Conservation (phyloP, 2,329 filamentous ascomycete species). For the Colletotrichum sp. region DNA sequence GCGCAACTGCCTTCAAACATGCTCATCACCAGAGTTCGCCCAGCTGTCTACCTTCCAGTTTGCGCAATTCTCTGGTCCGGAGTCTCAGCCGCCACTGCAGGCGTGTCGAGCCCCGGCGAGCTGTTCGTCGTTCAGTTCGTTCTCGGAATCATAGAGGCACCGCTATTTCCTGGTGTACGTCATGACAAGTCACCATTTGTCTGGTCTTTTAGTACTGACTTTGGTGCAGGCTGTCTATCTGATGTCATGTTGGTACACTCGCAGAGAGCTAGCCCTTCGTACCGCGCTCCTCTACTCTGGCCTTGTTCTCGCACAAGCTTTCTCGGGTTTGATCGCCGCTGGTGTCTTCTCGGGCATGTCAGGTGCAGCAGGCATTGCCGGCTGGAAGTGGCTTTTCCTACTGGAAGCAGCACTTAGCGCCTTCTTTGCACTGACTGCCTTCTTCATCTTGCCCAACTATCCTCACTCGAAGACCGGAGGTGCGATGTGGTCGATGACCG, state of each 20-base stretch:
- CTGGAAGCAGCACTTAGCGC: conserved; percentile 33
- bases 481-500: conserved; percentile 46
- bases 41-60: conserved; percentile 52
- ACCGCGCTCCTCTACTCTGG: conserved; percentile 50
- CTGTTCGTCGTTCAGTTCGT: conserved; percentile 20
- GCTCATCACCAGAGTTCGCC: conserved; percentile 56
- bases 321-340: conserved; percentile 49
- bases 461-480: conserved; percentile 37
- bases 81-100: conserved; percentile 18
- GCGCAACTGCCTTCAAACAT: conserved; percentile 69
- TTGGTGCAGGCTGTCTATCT: conserved; percentile 33
- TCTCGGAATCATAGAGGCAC: conserved; percentile 22
- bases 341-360: conserved; percentile 40
- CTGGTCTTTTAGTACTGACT: neutral
- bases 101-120: neutral
- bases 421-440: conserved; percentile 32
- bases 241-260: conserved; percentile 59
- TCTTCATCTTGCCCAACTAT: conserved; percentile 39
- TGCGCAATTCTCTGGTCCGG: conserved; percentile 18
- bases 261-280: conserved; percentile 48
- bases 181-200: too few relatives aligned
- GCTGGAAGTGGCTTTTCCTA: conserved; percentile 38
- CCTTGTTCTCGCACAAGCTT: conserved; percentile 37
- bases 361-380: conserved; percentile 26
- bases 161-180: conserved; percentile 22